Percentiles rank a stretch among this genome's conserved stretches.
These are phyloP conservation scores for Lactarius psammicola DNA, from an alignment of 768 basidiomycete genomes.

Conservation along the genomic window DNA sequence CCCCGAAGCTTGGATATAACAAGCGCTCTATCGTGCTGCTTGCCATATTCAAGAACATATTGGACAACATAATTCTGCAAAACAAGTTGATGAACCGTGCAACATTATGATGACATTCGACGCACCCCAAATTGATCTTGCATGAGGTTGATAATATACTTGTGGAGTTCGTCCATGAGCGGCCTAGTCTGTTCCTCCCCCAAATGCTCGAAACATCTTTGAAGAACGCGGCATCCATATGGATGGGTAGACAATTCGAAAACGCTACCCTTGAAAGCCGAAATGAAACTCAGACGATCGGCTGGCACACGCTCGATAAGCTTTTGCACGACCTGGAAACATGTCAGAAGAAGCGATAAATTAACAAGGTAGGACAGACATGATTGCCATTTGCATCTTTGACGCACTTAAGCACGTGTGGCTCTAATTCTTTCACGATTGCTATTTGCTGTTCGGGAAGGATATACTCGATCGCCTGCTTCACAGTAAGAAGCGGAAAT, in stretches of 20 bases:
- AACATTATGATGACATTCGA: constrained; percentile 17
- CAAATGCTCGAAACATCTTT: constrained; percentile 86
- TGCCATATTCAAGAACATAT: constrained; percentile 83
- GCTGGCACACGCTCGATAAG: constrained; percentile 77
- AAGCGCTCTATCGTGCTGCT: constrained; percentile 59
- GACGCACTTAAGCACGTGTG: constrained; percentile 79
- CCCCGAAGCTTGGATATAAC: constrained; percentile 72
- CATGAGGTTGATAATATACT: constrained; percentile 68
- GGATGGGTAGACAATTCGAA: constrained; percentile 82
- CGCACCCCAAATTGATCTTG: constrained; percentile 88
- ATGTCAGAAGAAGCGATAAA: constrained; percentile 14
- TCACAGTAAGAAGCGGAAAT: constrained; percentile 24
- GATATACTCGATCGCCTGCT: constrained; percentile 80
- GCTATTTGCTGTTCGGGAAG: constrained; percentile 71
- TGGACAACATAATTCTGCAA: constrained; percentile 91
- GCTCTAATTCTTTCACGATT: constrained; percentile 78
- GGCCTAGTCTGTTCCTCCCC: constrained; percentile 63
- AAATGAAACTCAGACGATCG: constrained; percentile 74
- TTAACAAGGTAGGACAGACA: constrained; percentile 48
- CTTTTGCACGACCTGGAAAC: constrained; percentile 76
- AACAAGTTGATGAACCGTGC: constrained; percentile 23
- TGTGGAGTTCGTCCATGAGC: constrained; percentile 81
- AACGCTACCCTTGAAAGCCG: constrained; percentile 73
- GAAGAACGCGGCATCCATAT: constrained; percentile 93
- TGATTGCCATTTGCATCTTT: constrained; percentile 94